Evolutionary conservation across 257 asterid species (phyloP).

Genomic region (Nemophila menziesii): DNA sequence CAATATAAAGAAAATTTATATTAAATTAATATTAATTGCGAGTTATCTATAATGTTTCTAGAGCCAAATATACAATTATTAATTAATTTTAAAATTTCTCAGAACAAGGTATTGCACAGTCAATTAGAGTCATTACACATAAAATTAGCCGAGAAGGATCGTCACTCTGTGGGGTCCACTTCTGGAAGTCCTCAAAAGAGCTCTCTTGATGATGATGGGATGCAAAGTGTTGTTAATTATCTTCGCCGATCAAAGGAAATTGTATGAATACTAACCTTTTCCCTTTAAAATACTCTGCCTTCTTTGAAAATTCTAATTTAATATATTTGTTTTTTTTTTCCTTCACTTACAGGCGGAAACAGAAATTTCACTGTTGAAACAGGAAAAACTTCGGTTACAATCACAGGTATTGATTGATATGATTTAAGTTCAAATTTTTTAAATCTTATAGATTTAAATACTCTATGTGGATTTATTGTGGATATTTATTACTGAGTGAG

Average conservation of each 20-base stretch:
- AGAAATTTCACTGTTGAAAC: conserved; percentile 77
- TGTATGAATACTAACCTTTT: conserved; percentile 14
- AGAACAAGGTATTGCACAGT: conserved; percentile 73
- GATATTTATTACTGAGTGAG: neutral
- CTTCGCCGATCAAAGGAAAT: conserved; percentile 89
- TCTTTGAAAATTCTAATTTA: neutral
- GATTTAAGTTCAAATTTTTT: neutral
- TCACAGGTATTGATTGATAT: conserved; percentile 36
- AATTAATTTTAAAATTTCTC: neutral
- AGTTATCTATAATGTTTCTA: neutral
- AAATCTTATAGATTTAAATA: neutral
- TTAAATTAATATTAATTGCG: neutral
- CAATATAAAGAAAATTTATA: neutral
- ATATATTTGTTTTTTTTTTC: neutral
- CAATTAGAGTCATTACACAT: conserved; percentile 83
- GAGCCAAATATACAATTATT: neutral
- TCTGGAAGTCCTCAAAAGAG: conserved; percentile 43
- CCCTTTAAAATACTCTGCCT: neutral
- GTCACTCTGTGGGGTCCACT: conserved; percentile 32
- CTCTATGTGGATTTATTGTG: neutral
- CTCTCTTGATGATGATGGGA: conserved; percentile 44
- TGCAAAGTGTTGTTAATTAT: conserved; percentile 70
- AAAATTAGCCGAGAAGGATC: conserved; percentile 71
- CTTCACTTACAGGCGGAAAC: conserved; percentile 43
- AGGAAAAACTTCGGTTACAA: conserved; percentile 74